Base-by-base conservation (phyloP, 2,329 filamentous ascomycete genomes). In the Tetracladium maxilliforme region DNA sequence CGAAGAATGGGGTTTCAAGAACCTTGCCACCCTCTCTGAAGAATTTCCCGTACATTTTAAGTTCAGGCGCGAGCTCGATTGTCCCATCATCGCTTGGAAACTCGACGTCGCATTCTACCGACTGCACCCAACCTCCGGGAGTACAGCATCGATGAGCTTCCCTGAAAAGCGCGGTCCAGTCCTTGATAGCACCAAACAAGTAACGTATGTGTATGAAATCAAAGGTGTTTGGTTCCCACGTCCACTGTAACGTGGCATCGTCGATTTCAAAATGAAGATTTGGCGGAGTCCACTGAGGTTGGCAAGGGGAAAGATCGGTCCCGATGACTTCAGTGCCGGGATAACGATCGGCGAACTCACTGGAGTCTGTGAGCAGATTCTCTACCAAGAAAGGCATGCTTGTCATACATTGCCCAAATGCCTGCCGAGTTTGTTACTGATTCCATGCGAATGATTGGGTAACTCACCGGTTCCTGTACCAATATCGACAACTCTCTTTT, bases 261-360 rank as follows among this genome's bases (percentile, higher is more conserved):
- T 79, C 72, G 18, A 78, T 61, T 28, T 72, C 56, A 36, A 78
- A 78, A 28, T 63, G 58, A 30, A 72, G 65, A 36, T 78, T 78
- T 15, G 56, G 52, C 2, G 70, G 69, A 4, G 73, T 59, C 48
- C 59, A 62, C 15, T 52, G 52, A 3, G 65, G 64, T 38, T 72
- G 66, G 20, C 70, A 68, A 2, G 66, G 65, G 9, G 61, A 66
- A 3, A 73, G 52, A 38, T 72, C 67, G 6, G 64, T 55, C 8
- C 66, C 67, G 12, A 52, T 55, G 47, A 64, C 41, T 14, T 34
- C 21, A 7, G 44, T 38, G 7, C 39, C 9, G 9, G 9, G 8
- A 11, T 9, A 9, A 19, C 8, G 18, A 19, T 19, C 18, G 18
- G 18, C 8, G 8, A 8, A 8, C n/a, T 19, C n/a, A n/a, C n/a